Evolutionary conservation across 257 asterid species (phyloP).

Genomic region (Solanum rostratum): DNA sequence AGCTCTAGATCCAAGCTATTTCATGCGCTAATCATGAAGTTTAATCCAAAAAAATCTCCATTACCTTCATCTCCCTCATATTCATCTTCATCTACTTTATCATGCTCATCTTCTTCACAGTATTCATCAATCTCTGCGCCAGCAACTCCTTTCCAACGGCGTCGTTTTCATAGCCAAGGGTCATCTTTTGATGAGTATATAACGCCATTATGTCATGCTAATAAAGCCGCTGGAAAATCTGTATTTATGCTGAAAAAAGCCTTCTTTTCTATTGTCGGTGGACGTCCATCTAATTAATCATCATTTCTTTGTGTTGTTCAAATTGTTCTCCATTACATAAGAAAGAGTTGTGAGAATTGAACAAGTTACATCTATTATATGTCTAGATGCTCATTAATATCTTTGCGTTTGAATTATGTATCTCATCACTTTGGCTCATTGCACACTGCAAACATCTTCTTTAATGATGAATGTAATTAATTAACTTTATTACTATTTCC

Average conservation of each 20-base stretch:
- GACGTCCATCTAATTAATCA: slow-evolving; percentile 9
- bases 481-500: background rate
- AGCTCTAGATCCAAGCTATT: slow-evolving; percentile 7
- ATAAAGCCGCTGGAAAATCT: background rate
- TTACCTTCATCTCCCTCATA: slow-evolving; percentile 7
- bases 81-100: background rate
- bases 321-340: background rate
- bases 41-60: background rate
- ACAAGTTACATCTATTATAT: background rate
- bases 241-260: slow-evolving; percentile 2
- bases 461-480: background rate
- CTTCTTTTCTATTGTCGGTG: background rate
- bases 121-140: slow-evolving; percentile 6
- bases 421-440: background rate
- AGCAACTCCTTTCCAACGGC: background rate
- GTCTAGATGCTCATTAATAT: background rate
- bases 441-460: background rate
- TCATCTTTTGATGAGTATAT: slow-evolving; percentile 1
- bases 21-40: background rate
- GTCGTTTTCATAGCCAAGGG: slow-evolving; percentile 6
- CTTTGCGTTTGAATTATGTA: background rate
- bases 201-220: slow-evolving; percentile 4
- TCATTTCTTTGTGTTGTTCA: background rate
- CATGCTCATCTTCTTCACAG: slow-evolving; percentile 6
- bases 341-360: background rate